Percentiles rank a stretch among this genome's conserved stretches.
Evolutionary conservation across 805 yeast genomes (phyloP).

Genomic region (Kazachstania bromeliacearum): DNA sequence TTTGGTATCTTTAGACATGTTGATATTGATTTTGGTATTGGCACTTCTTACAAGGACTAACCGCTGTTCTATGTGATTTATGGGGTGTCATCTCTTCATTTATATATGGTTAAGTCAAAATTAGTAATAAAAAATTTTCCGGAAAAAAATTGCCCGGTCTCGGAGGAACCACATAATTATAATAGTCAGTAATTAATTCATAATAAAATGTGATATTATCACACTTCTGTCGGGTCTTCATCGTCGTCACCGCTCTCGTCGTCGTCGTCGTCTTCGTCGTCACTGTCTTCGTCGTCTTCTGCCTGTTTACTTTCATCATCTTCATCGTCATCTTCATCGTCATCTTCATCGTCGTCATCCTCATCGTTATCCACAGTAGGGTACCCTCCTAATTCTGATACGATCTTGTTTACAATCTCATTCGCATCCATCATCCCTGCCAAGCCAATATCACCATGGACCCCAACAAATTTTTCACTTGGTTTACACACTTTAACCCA

Average conservation of each 20-base stretch:
- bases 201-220: conserved; percentile 16
- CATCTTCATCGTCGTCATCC: conserved; percentile 36
- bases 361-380: conserved; percentile 44
- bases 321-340: conserved; percentile 29
- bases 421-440: conserved; percentile 99
- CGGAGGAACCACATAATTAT: too few species aligned
- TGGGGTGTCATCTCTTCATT: too few species aligned
- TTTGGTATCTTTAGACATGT: too few species aligned
- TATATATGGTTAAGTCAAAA: too few species aligned
- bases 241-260: conserved; percentile 39
- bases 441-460: conserved; percentile 95
- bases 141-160: too few species aligned
- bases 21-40: too few species aligned
- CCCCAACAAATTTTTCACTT: conserved; percentile 83
- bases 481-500: conserved; percentile 89
- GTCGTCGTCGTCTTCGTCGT: conserved; percentile 41
- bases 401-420: conserved; percentile 80
- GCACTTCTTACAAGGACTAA: too few species aligned
- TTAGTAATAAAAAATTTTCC: too few species aligned
- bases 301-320: conserved; percentile 24
- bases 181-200: background rate
- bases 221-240: conserved; percentile 19
- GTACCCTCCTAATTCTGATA: conserved; percentile 55
- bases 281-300: conserved; percentile 28
- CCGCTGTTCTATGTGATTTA: too few species aligned